Base-by-base conservation (phyloP, 768 basidiomycete genomes). In the Trametes maxima region DNA sequence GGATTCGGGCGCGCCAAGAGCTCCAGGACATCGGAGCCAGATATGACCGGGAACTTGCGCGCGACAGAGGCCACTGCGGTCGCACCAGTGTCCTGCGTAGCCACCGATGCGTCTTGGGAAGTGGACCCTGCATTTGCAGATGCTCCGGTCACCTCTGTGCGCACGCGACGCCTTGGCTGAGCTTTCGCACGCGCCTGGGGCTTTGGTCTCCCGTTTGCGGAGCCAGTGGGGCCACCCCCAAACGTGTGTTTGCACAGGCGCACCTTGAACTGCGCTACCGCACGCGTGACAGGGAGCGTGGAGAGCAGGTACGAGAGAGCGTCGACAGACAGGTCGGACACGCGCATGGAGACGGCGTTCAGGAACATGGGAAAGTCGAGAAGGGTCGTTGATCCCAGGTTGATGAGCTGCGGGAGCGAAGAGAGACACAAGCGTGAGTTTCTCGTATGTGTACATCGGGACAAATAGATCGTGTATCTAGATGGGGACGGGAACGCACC, bases 351-450 rank as follows among this genome's bases (percentile, higher is more conserved):
- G 28, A 72, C 65, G 19, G 70, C 65, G 55, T 74, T 73, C 56
- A 73, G 64, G 60, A 76, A 71, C 52, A 74, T 67, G 21, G 70
- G 60, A 21, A 72, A 67, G 59, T 76, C 75, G 57, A 76, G 59
- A 37, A 68, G 63, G 24, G 64, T 71, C 13, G 74, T 73, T 24
- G 72, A 68, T 33, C 75, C 69, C 17, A 76, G 68, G 60, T 74
- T 73, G 66, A 76, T 67, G 40, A 76, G 67, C 75, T 76, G 61
- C 16, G 61, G 37, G 52, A 33, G 44, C 17, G 33, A 56, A 48
- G 47, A 59, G 39, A 28, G 22, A 42, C 36, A 33, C 47, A 36
- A 43, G 37, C 12, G 50, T 59, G 28, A 54, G 44, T 11, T 28
- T 3, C 43, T 56, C 28, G 59, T 24, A 57, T 40, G 47, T 21